Evolutionary conservation across 306 rosid genomes (phyloP).

Genomic region (Pyrus pyrifolia): DNA sequence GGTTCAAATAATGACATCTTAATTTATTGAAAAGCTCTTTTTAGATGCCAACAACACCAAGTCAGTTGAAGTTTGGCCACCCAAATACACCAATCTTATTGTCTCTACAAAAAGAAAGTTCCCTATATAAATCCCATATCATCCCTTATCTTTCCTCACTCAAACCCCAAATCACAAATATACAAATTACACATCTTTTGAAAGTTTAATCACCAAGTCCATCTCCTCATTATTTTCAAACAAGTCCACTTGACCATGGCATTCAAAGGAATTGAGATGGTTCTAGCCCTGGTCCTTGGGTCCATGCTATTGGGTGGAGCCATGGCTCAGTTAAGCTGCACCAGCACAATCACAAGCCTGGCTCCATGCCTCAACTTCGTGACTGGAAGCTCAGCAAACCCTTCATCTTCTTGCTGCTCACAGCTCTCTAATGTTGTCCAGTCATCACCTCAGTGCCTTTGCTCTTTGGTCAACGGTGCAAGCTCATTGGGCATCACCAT

Average conservation of each 20-base stretch:
- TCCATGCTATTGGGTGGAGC: constrained; percentile 23
- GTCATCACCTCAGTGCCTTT: constrained; percentile 67
- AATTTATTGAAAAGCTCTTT: too few relatives aligned
- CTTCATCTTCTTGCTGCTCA: constrained; percentile 66
- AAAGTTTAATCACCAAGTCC: background rate
- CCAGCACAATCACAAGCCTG: constrained; percentile 32
- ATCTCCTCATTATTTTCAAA: background rate
- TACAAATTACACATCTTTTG: background rate
- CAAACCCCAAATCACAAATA: background rate
- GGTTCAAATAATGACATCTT: background rate
- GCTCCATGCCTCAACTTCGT: constrained; percentile 55
- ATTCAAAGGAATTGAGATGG: constrained; percentile 13
- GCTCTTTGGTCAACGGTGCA: constrained; percentile 51
- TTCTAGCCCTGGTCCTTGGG: constrained; percentile 27
- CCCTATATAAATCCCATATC: constrained; percentile 10
- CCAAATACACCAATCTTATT: constrained; percentile 28
- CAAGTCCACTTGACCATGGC: constrained; percentile 18
- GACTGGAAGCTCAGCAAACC: constrained; percentile 52
- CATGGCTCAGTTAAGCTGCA: constrained; percentile 53
- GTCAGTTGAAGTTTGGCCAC: constrained; percentile 42
- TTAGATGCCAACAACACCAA: background rate
- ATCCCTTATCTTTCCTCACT: background rate
- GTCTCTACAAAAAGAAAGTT: background rate
- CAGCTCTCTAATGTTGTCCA: constrained; percentile 53
- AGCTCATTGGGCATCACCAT: constrained; percentile 45